These are phyloP conservation scores for Cymodocea nodosa DNA, from an alignment of 116 monocot species.

Conservation along the genomic window DNA sequence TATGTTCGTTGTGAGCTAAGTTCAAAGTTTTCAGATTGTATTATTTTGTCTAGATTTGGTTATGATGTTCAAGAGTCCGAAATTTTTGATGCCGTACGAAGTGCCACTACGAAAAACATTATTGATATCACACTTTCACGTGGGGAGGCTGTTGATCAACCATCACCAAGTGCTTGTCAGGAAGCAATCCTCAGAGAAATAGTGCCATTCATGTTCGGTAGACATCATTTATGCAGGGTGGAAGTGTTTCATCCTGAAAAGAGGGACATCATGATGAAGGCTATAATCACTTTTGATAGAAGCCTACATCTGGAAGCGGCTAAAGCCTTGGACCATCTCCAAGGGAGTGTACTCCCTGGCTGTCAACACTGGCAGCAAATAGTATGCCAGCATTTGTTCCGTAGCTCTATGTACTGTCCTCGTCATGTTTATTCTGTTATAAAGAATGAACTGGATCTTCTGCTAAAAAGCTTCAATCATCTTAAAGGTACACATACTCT, in stretches of 20 bases:
- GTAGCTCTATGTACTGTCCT: conserved; percentile 60
- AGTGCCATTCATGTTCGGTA: conserved; percentile 50
- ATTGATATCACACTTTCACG: conserved; percentile 38
- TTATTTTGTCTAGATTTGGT: conserved; percentile 51
- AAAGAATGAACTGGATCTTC: conserved; percentile 26
- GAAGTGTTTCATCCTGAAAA: conserved; percentile 50
- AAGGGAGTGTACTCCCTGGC: conserved; percentile 57
- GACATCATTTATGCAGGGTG: conserved; percentile 34
- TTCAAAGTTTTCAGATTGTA: conserved; percentile 18
- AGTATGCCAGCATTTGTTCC: conserved; percentile 62
- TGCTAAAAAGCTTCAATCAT: conserved; percentile 35
- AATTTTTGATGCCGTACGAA: conserved; percentile 36
- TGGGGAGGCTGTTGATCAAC: conserved; percentile 19
- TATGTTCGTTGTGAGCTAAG: conserved; percentile 43
- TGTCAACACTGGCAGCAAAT: conserved; percentile 84
- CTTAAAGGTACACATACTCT: conserved; percentile 33
- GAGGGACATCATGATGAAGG: conserved; percentile 47
- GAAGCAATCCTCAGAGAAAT: conserved; percentile 56
- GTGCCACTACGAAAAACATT: conserved; percentile 40
- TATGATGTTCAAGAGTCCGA: conserved; percentile 58
- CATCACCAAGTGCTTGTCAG: conserved; percentile 20
- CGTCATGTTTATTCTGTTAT: conserved; percentile 52
- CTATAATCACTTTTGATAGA: conserved; percentile 68
- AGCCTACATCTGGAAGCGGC: conserved; percentile 84
- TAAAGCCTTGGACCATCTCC: conserved; percentile 75